phyloP scores from a whole-genome alignment of 2,329 filamentous ascomycete species.

The Helotiales sp. region DNA sequence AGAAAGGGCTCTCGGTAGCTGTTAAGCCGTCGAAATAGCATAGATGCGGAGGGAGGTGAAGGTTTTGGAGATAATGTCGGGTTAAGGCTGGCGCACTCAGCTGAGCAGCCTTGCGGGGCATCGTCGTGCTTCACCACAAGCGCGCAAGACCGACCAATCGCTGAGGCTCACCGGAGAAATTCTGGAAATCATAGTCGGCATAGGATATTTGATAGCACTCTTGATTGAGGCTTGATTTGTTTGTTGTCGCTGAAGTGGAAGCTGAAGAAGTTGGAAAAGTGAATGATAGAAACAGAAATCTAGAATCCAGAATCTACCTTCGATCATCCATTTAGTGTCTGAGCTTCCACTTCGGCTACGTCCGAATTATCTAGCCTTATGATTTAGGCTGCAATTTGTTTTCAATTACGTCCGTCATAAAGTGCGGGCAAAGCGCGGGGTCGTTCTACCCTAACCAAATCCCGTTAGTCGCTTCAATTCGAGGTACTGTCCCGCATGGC shows the following conservation, averaged over 20 bases:
- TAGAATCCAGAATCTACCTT: neutral
- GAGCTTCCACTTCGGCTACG: neutral
- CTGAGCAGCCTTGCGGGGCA: conserved; percentile 18
- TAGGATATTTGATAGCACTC: conserved; percentile 10
- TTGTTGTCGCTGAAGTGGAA: conserved; percentile 5
- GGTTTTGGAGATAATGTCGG: conserved; percentile 10
- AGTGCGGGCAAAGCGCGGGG: conserved; percentile 1
- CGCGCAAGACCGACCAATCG: conserved; percentile 14
- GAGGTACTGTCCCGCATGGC: conserved; percentile 6
- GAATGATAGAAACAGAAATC: neutral
- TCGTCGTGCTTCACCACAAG: conserved; percentile 20
- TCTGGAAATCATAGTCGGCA: conserved; percentile 12
- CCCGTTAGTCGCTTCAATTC: conserved; percentile 6
- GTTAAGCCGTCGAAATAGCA: conserved; percentile 13
- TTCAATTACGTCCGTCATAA: neutral
- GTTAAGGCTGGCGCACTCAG: conserved; percentile 24
- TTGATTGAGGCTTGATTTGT: conserved; percentile 7
- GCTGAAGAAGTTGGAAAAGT: neutral
- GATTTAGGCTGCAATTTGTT: conserved; percentile 5
- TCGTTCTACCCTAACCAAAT: neutral
- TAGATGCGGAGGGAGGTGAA: conserved; percentile 14
- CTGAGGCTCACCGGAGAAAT: conserved; percentile 1
- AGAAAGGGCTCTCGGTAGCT: conserved; percentile 11
- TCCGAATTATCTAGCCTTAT: too few relatives aligned
- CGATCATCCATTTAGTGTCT: neutral